Evolutionary conservation across 139 green algal species (phyloP).

Genomic region (Closterium sp.): DNA sequence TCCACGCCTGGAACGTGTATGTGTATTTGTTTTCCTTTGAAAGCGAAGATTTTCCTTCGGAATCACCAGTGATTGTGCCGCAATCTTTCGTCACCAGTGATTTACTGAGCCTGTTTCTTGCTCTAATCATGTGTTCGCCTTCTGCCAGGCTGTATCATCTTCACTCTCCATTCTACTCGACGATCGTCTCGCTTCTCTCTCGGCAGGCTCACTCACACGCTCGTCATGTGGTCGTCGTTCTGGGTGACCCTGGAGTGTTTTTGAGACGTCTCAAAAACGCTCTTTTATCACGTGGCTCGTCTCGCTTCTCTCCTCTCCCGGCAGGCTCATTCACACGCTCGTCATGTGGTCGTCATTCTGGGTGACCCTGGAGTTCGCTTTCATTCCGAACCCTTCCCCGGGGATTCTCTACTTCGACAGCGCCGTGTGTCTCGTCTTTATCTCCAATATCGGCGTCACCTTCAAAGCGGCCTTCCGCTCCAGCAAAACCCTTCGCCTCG

Average conservation of each 20-base stretch:
- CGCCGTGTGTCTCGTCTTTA: not conserved
- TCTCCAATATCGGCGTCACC: not conserved
- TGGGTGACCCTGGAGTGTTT: not conserved
- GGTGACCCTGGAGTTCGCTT: not conserved
- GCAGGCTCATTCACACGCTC: not conserved
- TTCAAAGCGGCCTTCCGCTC: not conserved
- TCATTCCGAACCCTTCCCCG: not conserved
- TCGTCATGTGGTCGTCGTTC: not conserved
- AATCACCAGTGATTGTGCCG: too few species aligned
- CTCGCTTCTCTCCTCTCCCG: too few species aligned
- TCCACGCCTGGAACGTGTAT: not conserved
- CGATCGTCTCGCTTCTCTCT: too few species aligned
- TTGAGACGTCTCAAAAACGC: too few species aligned
- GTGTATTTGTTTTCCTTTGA: not conserved
- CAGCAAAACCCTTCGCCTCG: not conserved
- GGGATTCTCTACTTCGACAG: not conserved
- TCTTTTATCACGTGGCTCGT: too few species aligned
- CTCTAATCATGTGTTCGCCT: not conserved
- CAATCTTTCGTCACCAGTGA: too few species aligned
- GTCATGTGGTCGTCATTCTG: not conserved
- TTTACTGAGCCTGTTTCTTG: too few species aligned
- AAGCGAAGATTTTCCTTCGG: too few species aligned
- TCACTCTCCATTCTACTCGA: not conserved
- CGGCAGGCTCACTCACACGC: not conserved
- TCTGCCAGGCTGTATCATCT: not conserved